These are phyloP conservation scores for Myriosclerotinia duriaeana DNA, from an alignment of 2,329 filamentous ascomycete species.

Conservation along the genomic window DNA sequence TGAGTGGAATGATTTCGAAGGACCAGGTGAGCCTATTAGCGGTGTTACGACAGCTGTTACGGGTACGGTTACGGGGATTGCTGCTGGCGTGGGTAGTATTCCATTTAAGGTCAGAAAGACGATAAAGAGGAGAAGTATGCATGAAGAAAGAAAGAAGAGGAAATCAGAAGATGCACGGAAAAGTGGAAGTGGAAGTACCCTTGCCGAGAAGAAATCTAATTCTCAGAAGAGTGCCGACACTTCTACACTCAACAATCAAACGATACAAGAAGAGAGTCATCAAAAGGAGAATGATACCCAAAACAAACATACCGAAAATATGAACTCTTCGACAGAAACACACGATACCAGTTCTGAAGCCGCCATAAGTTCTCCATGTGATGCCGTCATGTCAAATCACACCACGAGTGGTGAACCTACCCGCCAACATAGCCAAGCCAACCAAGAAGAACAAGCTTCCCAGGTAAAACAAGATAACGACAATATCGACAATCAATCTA, in stretches of 20 bases:
- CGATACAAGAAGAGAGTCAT: slow-evolving; percentile 9
- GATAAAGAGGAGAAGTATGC: slow-evolving; percentile 54
- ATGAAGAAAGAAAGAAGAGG: slow-evolving; percentile 44
- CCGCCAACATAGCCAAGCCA: slow-evolving; percentile 14
- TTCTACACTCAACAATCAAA: slow-evolving; percentile 6
- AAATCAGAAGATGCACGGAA: slow-evolving; percentile 30
- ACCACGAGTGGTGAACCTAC: slow-evolving; percentile 28
- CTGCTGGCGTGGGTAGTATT: slow-evolving; percentile 62
- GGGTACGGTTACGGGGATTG: slow-evolving; percentile 57
- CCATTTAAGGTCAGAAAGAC: slow-evolving; percentile 61
- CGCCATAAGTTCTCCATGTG: not conserved
- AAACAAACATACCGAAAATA: too few relatives aligned
- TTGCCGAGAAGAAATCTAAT: slow-evolving; percentile 12
- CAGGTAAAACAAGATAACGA: slow-evolving; percentile 15
- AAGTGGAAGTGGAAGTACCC: slow-evolving; percentile 22
- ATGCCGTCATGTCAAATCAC: slow-evolving; percentile 10
- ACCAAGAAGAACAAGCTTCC: slow-evolving; percentile 6
- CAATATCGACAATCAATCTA: slow-evolving; percentile 25
- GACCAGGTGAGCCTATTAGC: slow-evolving; percentile 70
- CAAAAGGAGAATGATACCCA: not conserved
- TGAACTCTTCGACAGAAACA: not conserved
- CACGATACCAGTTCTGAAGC: not conserved
- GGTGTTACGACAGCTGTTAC: slow-evolving; percentile 62
- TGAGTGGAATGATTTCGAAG: slow-evolving; percentile 77
- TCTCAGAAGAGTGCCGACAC: slow-evolving; percentile 4